Evolutionary conservation across 108 stramenopile species (phyloP).

Genomic region (Pseudonitzschia multistriata): DNA sequence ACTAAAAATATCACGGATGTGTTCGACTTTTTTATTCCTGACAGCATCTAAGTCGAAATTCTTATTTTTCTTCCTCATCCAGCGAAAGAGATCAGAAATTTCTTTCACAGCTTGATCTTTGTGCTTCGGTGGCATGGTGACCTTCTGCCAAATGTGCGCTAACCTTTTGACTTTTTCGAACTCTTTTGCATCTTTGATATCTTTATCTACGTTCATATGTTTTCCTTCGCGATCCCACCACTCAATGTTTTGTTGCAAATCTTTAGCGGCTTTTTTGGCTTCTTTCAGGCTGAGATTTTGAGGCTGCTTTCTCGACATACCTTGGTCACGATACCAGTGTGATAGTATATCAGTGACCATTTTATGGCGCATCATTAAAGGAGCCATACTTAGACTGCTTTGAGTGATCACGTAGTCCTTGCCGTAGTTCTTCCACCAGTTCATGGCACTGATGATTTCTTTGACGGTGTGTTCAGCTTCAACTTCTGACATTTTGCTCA

Average conservation of each 20-base stretch:
- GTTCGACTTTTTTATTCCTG: conserved; percentile 18
- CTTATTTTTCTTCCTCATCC: conserved; percentile 35
- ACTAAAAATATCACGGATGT: conserved; percentile 22
- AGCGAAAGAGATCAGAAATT: conserved; percentile 12
- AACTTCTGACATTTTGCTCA: conserved; percentile 24
- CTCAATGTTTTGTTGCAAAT: conserved; percentile 23
- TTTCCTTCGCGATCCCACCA: conserved; percentile 43
- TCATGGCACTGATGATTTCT: conserved; percentile 43
- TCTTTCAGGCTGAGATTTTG: conserved; percentile 28
- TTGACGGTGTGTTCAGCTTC: conserved; percentile 42
- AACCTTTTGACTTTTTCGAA: conserved; percentile 33
- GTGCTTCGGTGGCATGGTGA: conserved; percentile 26
- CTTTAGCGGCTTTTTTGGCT: conserved; percentile 25
- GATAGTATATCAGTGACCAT: conserved; percentile 24
- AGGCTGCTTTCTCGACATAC: conserved; percentile 16
- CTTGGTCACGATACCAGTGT: conserved; percentile 31
- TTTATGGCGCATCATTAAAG: conserved; percentile 38
- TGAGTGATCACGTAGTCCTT: conserved; percentile 32
- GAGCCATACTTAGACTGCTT: conserved; percentile 25
- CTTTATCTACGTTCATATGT: conserved; percentile 25
- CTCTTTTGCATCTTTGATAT: conserved; percentile 22
- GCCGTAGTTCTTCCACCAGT: conserved; percentile 45
- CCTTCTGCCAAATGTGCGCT: conserved; percentile 35
- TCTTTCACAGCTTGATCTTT: conserved; percentile 21
- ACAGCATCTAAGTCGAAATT: conserved; percentile 18